Base-by-base conservation (phyloP, 2,329 filamentous ascomycete genomes). In the Colletotrichum neosansevieriae region DNA sequence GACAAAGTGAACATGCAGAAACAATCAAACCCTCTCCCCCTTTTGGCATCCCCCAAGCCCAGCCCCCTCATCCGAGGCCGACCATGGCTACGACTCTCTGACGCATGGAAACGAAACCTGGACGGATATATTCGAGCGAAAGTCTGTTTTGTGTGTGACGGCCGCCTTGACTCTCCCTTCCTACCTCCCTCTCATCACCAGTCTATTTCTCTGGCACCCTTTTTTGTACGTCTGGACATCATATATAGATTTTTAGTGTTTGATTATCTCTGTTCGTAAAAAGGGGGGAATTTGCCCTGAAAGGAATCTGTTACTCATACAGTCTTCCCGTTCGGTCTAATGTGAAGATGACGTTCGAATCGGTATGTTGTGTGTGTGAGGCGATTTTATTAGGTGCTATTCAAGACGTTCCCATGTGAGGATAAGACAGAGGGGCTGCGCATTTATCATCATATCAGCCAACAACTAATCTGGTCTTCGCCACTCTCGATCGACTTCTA, bases 201-300 rank as follows among this genome's bases (percentile, higher is more conserved):
- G 32, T 13, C 6, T 47, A 32, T 36, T 53, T 64, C 32, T 51
- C 58, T 36, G 21, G 21, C 7, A 6, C 19, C 29, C 47, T 19
- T n/a, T 63, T 53, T 58, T 54, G 44, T 50, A 38, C 9, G 64
- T 64, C n/a, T 65, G 65, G 61, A 68, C 42, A 65, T 38, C 45
- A 64, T 56, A 56, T 66, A 66, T 64, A 64, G 60, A 67, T 58
- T 67, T 63, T 67, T 67, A 64, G 64, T 64, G n/a, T 36, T 58
- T 56, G 64, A 64, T 58, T 53, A 58, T 67, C 64, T 64, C 60
- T 64, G 60, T 64, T 67, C 51, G 53, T 67, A 21, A 40, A 63
- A 58, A 54, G 51, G 51, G 59, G 53, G 53, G 32, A 29, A 36
- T 24, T 63, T 64, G 51, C 51, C 45, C 64, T 64, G 44, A 15